phyloP scores from a whole-genome alignment of 129 eudicot species.

The Flaveria robusta region DNA sequence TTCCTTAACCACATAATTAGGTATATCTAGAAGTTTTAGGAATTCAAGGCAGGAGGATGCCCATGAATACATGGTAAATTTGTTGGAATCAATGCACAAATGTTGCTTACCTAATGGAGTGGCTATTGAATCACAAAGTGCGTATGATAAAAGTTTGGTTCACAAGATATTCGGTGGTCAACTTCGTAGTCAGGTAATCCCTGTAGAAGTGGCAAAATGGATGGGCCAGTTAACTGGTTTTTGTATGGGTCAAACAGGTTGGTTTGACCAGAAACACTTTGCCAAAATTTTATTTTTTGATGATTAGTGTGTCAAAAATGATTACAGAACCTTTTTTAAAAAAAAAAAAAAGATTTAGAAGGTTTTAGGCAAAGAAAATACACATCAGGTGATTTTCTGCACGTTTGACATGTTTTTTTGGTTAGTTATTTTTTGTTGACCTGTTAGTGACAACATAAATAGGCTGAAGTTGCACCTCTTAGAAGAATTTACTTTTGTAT shows the following conservation, averaged over 20 bases:
- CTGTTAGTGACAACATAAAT: neutral
- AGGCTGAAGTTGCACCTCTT: neutral
- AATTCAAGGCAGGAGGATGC: conserved; percentile 99
- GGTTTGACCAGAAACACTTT: neutral
- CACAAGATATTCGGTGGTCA: conserved; percentile 93
- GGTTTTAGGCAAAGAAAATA: neutral
- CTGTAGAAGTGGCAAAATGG: neutral
- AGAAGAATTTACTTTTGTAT: neutral
- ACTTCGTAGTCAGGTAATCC: conserved; percentile 81
- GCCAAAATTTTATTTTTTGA: neutral
- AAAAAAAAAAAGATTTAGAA: neutral
- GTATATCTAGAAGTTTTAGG: conserved; percentile 81
- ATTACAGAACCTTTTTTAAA: neutral
- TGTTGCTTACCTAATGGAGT: conserved; percentile 94
- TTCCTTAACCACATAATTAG: conserved; percentile 58
- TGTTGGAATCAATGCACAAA: conserved; percentile 94
- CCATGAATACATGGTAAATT: conserved; percentile 94
- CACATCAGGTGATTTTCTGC: neutral
- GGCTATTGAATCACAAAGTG: conserved; percentile 88
- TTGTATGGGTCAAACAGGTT: neutral
- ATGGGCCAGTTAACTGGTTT: neutral
- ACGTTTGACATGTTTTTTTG: neutral
- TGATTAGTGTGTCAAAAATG: conserved; percentile 1
- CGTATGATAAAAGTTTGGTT: conserved; percentile 89
- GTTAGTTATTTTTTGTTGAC: neutral